A percentile compares a stretch with the other conserved stretches of the same genome.
phyloP scores from a whole-genome alignment of 31 red algal genomes.

The Pterothamnion heteromorphum region DNA sequence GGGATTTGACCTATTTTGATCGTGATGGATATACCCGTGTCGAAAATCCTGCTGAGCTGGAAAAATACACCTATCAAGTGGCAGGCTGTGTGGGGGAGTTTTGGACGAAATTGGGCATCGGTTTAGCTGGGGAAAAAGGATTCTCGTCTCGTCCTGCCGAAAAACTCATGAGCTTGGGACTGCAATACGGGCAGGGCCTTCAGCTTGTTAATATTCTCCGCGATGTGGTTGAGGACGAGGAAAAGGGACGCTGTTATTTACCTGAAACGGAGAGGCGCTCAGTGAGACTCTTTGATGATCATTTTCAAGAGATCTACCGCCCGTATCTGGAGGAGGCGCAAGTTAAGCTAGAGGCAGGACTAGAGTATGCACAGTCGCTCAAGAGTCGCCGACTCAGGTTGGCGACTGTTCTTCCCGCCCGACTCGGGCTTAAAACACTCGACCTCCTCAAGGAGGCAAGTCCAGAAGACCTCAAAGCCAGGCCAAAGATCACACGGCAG shows the following conservation, averaged over 20 bases:
- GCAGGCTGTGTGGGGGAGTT: background rate
- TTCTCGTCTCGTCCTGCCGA: background rate
- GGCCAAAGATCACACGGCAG: background rate
- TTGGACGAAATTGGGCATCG: background rate
- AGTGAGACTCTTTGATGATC: background rate
- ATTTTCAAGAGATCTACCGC: background rate
- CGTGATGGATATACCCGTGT: background rate
- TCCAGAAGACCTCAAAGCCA: background rate
- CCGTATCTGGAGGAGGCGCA: background rate
- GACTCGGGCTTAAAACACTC: background rate
- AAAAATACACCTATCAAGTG: background rate
- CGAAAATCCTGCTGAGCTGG: background rate
- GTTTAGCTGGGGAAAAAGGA: no score
- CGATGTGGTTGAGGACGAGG: background rate
- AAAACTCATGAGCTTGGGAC: background rate
- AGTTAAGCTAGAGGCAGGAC: background rate
- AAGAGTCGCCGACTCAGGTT: background rate
- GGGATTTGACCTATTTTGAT: background rate
- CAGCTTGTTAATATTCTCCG: background rate
- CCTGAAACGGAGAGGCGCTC: no score
- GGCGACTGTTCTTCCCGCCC: background rate
- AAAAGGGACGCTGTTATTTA: background rate
- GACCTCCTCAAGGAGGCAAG: background rate
- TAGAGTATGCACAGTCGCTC: background rate
- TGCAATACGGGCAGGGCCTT: background rate